Conservation (phyloP, 2,329 filamentous ascomycete genomes). For the Colletotrichum limetticola region DNA sequence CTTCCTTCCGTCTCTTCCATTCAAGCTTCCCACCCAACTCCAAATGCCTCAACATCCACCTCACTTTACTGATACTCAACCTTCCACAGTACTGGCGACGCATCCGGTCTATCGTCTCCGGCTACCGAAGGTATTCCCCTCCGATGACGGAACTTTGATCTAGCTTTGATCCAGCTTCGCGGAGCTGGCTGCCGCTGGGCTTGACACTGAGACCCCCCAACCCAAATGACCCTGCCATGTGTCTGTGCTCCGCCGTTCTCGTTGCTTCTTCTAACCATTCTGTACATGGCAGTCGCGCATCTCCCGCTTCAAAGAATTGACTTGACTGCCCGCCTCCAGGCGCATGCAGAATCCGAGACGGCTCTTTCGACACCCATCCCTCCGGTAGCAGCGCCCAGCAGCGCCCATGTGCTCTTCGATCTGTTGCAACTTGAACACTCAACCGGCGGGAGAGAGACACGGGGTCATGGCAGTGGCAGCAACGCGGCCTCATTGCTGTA, state of each 20-base stretch:
- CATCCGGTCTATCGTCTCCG: slow-evolving; percentile 2
- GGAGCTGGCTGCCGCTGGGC: neutral
- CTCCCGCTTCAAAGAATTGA: neutral
- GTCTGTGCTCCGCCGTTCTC: slow-evolving; percentile 5
- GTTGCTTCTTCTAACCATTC: slow-evolving; percentile 19
- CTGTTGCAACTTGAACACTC: slow-evolving; percentile 10
- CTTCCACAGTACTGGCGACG: neutral
- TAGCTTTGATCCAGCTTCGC: neutral
- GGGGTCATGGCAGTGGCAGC: slow-evolving; percentile 23
- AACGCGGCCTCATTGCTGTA: slow-evolving; percentile 11
- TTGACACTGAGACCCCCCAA: slow-evolving; percentile 19
- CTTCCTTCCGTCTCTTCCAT: neutral
- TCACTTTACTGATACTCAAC: neutral
- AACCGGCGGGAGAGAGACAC: slow-evolving; percentile 31
- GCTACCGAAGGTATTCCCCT: neutral
- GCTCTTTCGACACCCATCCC: neutral
- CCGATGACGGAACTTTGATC: neutral
- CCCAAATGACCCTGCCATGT: slow-evolving; percentile 4
- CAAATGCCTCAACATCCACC: neutral
- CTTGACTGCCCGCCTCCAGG: neutral
- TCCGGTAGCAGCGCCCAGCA: slow-evolving; percentile 11
- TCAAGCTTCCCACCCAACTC: neutral
- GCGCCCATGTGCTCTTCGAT: neutral
- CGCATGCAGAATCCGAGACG: neutral
- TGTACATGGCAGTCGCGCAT: slow-evolving; percentile 19